Base-by-base conservation (phyloP, 2,329 filamentous ascomycete genomes). In the Fusarium caatingaense region DNA sequence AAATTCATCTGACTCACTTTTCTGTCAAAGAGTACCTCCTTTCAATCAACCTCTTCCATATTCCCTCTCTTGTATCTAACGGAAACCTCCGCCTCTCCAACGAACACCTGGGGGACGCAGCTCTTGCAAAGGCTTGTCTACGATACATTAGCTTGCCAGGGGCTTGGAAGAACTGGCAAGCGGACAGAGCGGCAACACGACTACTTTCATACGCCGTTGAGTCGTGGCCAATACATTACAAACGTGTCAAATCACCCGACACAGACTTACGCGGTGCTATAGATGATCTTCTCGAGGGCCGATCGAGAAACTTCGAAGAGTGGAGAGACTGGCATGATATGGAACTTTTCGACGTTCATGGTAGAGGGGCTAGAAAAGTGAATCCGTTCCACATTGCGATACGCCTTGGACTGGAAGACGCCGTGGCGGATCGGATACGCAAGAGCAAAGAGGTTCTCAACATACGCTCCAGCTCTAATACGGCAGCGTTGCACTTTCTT, bases 41-140 rank as follows among this genome's bases (percentile, higher is more conserved):
- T 11, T 45, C 42, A 4, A 12, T 9, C 9, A 44, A 37, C 1
- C 12, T 16, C 5, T 44, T 44, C 8, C 18, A 21, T 2, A 9
- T 6, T 0, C 1, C 1, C 0, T 1, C 34, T 0, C 11, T n/a
- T 3, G 2, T 34, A 0, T 15, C 15, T 4, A 20, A 45, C 3
- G 56, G 45, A 5, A 55, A n/a, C 1, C 11, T 45, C 0, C 15
- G 48, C 1, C 0, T 28, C 0, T 15, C 11, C 0, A 44, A 55
- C 7, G 15, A 16, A 16, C 0, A 1, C 0, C 0, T 12, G 0
- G 34, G 42, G 4, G 18, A 55, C 3, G 6, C 0, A 11, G 8
- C 6, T 16, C 40, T 59, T 1, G 28, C 23, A 5, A 59, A 59
- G 11, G 1, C 4, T 10, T 45, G 40, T 2, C 0, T 59, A 12